Conservation (phyloP, 2,329 filamentous ascomycete species). For the Cryphonectria carpinicola region DNA sequence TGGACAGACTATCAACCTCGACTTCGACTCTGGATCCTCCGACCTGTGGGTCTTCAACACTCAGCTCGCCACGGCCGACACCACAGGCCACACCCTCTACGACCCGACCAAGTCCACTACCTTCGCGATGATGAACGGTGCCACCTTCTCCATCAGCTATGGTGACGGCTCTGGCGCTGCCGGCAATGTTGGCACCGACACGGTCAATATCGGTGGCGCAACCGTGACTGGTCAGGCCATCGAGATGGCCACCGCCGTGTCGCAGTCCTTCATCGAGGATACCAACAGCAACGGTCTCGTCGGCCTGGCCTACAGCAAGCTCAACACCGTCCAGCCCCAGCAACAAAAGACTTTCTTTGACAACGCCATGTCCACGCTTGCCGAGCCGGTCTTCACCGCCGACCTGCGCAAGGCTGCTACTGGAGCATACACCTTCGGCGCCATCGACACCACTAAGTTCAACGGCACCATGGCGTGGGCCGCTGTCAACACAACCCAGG, state of each 20-base stretch:
- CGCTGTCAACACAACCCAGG: constrained; percentile 61
- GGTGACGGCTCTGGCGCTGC: constrained; percentile 67
- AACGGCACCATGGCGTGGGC: constrained; percentile 65
- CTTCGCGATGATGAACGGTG: constrained; percentile 43
- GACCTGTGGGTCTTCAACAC: constrained; percentile 78
- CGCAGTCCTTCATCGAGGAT: constrained; percentile 61
- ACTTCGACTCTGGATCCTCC: constrained; percentile 77
- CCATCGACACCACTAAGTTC: constrained; percentile 67
- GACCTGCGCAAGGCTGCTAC: constrained; percentile 62
- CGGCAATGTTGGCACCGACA: constrained; percentile 70
- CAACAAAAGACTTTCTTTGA: constrained; percentile 76
- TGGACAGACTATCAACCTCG: constrained; percentile 68
- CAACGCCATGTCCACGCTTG: constrained; percentile 64
- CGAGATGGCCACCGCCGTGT: constrained; percentile 65
- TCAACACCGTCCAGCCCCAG: constrained; percentile 67
- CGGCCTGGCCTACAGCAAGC: constrained; percentile 66
- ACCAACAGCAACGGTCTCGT: constrained; percentile 69
- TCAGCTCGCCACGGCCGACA: constrained; percentile 49
- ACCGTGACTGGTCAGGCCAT: constrained; percentile 66
- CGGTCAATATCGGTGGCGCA: constrained; percentile 68
- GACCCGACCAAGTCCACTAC: constrained; percentile 42
- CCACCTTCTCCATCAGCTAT: constrained; percentile 68
- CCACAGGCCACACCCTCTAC: constrained; percentile 52
- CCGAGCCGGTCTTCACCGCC: constrained; percentile 71
- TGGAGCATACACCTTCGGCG: constrained; percentile 76